A percentile compares a stretch with the other conserved stretches of the same genome.
Evolutionary conservation across 495 filamentous ascomycete genomes (phyloP).

Genomic region (Penicillium lividum): DNA sequence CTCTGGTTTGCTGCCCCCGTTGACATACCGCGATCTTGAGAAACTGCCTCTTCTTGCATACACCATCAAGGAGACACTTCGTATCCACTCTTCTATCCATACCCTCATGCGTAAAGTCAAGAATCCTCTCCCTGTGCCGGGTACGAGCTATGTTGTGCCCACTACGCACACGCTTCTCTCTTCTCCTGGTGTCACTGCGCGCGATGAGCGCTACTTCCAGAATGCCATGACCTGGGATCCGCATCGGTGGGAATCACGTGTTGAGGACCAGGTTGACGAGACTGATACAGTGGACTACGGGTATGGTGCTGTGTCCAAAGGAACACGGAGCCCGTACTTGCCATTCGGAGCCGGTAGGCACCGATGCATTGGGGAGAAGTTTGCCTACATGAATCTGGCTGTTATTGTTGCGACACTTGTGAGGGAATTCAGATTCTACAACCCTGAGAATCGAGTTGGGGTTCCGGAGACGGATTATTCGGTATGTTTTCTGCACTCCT

Average conservation of each 20-base stretch:
- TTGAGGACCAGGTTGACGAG: slow-evolving; percentile 61
- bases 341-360: slow-evolving; percentile 95
- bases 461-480: slow-evolving; percentile 86
- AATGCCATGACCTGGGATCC: slow-evolving; percentile 83
- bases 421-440: slow-evolving; percentile 71
- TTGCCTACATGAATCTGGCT: slow-evolving; percentile 88
- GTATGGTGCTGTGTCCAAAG: slow-evolving; percentile 90
- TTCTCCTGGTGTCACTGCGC: slow-evolving; percentile 74
- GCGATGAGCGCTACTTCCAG: slow-evolving; percentile 73
- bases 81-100: slow-evolving; percentile 79
- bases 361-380: slow-evolving; percentile 95
- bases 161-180: slow-evolving; percentile 74
- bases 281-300: slow-evolving; percentile 83
- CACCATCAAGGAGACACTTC: slow-evolving; percentile 78
- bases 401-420: slow-evolving; percentile 82
- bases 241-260: slow-evolving; percentile 73
- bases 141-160: slow-evolving; percentile 77
- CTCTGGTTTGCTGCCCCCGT: slow-evolving; percentile 48
- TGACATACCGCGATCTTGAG: slow-evolving; percentile 66
- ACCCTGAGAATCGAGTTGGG: slow-evolving; percentile 63
- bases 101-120: slow-evolving; percentile 86
- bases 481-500: slow-evolving; percentile 46
- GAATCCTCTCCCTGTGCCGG: slow-evolving; percentile 72
- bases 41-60: slow-evolving; percentile 68
- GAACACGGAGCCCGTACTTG: slow-evolving; percentile 81